Evolutionary conservation across 768 basidiomycete genomes (phyloP), one percentile per base, ranked within the genome.

Genomic region (Hericium coralloides): DNA sequence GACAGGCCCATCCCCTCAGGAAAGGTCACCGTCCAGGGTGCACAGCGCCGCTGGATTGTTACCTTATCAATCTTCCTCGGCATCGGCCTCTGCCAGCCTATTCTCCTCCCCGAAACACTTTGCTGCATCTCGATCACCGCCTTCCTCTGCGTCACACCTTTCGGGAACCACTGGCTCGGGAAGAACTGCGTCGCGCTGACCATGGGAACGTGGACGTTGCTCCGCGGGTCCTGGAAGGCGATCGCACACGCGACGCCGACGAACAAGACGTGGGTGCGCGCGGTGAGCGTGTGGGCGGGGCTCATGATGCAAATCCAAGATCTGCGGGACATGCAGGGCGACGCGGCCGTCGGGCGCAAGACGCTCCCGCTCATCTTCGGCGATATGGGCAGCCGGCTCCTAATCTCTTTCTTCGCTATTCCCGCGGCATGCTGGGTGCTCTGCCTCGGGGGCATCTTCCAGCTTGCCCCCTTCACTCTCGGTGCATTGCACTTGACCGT

Each of bases 1-100:
- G 66, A 63, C 56, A 51, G 69, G 36, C 69, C 69, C 5, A 60
- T 70, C 25, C 68, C 69, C 15, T 55, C 69, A 14, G 63, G 60
- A 6, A 63, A 63, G 10, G 65, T 70, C 43, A 54, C 61, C 39
- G 39, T 3, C 39, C 14, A n/a, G n/a, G n/a, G n/a, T n/a, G n/a
- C n/a, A n/a, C n/a, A n/a, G n/a, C n/a, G n/a, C n/a, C n/a, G n/a
- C 39, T 41, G 39, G 39, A n/a, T 10, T 3, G 39, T n/a, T 3
- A n/a, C 39, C 14, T n/a, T 41, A 3, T 41, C 39, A 12, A n/a
- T 12, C 14, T 41, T 41, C 39, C 14, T 41, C 14, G 39, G 39
- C 10, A n/a, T 41, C 39, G 39, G 14, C 3, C 14, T n/a, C 14
- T 41, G n/a, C 39, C 14, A 3, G 39, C 39, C 39, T n/a, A n/a